phyloP scores from a whole-genome alignment of 352 stramenopile species.

The Globisporangium yorkense region DNA sequence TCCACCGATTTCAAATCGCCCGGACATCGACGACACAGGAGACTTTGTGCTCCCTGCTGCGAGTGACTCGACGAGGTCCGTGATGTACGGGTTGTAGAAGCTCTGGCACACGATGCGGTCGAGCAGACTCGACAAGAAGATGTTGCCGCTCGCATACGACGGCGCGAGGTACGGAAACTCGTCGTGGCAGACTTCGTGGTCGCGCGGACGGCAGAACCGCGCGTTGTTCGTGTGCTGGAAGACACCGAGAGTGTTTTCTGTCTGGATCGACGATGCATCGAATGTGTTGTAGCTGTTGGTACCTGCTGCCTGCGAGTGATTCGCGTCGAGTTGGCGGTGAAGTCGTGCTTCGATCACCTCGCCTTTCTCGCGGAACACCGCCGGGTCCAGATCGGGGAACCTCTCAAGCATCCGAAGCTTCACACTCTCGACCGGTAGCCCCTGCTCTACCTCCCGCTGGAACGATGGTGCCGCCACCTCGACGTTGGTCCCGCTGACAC shows the following conservation, averaged over 20 bases:
- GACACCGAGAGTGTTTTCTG: conserved; percentile 32
- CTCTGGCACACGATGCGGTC: conserved; percentile 66
- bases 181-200: conserved; percentile 36
- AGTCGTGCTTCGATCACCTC: conserved; percentile 31
- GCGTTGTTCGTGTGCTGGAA: conserved; percentile 39
- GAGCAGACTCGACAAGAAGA: conserved; percentile 51
- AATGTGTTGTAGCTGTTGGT: background rate
- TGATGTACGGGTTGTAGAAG: conserved; percentile 82
- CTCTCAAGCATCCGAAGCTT: conserved; percentile 43
- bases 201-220: conserved; percentile 47
- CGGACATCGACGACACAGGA: background rate
- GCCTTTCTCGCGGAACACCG: conserved; percentile 30
- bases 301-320: conserved; percentile 1
- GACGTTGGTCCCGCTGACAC: background rate
- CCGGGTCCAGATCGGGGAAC: conserved; percentile 44
- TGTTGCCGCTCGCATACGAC: conserved; percentile 42
- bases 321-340: conserved; percentile 26
- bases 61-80: conserved; percentile 47
- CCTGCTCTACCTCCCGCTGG: conserved; percentile 41
- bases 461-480: conserved; percentile 18
- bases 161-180: conserved; percentile 45
- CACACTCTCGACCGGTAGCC: conserved; percentile 48
- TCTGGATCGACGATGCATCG: background rate
- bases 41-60: conserved; percentile 22
- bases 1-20: too few relatives aligned